phyloP scores from a whole-genome alignment of 352 stramenopile species.

The Pythium rishiriense region DNA sequence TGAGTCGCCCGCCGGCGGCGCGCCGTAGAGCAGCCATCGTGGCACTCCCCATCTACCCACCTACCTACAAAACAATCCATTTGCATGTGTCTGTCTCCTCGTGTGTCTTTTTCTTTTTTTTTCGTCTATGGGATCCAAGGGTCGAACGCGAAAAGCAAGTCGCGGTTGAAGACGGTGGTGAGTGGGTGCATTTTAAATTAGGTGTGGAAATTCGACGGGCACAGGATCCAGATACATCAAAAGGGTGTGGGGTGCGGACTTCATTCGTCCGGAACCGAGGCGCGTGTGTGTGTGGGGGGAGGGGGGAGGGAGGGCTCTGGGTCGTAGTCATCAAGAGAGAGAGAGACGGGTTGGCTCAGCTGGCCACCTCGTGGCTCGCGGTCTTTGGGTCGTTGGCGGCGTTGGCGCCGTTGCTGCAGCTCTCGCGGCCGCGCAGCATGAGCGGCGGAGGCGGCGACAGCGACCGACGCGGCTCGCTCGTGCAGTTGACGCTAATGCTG shows the following conservation, averaged over 20 bases:
- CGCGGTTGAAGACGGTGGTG: neutral
- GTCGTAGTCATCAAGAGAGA: neutral
- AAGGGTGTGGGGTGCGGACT: neutral
- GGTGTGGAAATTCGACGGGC: too few relatives aligned
- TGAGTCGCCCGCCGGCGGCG: conserved; percentile 24
- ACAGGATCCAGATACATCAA: neutral
- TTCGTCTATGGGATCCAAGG: too few relatives aligned
- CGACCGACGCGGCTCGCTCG: conserved; percentile 3
- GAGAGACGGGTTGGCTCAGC: neutral
- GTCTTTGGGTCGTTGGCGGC: conserved; percentile 4
- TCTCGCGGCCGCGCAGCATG: neutral
- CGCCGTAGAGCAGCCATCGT: too few relatives aligned
- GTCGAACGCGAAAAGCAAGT: too few relatives aligned
- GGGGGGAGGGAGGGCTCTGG: neutral
- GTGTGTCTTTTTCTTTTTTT: too few relatives aligned
- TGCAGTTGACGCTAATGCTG: neutral
- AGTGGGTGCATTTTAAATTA: neutral
- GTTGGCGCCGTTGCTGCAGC: conserved; percentile 1
- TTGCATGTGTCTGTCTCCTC: too few relatives aligned
- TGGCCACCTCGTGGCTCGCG: conserved; percentile 2
- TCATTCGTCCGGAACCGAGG: neutral
- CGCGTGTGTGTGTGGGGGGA: too few relatives aligned
- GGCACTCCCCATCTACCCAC: too few relatives aligned
- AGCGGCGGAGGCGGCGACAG: conserved; percentile 14
- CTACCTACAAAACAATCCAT: too few relatives aligned